Evolutionary conservation across 352 stramenopile genomes (phyloP).

Genomic region (Blastocystis sp.): DNA sequence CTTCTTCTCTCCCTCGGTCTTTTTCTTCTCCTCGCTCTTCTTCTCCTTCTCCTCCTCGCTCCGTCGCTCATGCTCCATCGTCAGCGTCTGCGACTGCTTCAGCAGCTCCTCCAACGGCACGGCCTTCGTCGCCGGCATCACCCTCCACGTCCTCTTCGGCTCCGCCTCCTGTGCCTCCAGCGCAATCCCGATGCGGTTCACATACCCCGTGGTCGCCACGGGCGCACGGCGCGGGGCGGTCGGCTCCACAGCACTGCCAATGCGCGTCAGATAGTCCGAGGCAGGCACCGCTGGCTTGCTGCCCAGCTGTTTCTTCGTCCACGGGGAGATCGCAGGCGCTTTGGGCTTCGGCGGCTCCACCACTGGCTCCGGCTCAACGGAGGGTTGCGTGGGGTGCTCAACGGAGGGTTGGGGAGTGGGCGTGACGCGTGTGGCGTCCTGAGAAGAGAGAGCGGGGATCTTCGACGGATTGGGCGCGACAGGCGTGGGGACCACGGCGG

Average conservation of each 20-base stretch:
- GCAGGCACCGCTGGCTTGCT: neutral
- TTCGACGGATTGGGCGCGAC: neutral
- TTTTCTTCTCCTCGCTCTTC: neutral
- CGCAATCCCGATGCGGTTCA: neutral
- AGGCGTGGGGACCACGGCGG: neutral
- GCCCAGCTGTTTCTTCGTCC: slow-evolving; percentile 24
- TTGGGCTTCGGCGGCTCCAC: neutral
- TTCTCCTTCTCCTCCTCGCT: neutral
- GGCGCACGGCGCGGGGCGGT: too few relatives aligned
- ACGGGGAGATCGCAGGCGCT: slow-evolving; percentile 25
- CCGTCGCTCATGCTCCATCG: slow-evolving; percentile 1
- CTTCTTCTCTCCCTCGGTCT: neutral
- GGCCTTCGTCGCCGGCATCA: neutral
- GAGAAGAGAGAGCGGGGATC: neutral
- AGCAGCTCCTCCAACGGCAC: slow-evolving; percentile 19
- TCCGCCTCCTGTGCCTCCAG: neutral
- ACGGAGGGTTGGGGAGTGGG: neutral
- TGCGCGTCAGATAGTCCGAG: neutral
- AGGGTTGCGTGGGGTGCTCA: neutral
- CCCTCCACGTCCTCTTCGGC: slow-evolving; percentile 6
- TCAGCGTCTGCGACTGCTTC: neutral
- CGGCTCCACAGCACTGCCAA: neutral
- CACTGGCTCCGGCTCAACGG: neutral
- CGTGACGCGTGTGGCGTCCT: neutral
- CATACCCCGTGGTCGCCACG: neutral